Evolutionary conservation across 257 asterid genomes (phyloP).

Genomic region (Craterostigma plantagineum): DNA sequence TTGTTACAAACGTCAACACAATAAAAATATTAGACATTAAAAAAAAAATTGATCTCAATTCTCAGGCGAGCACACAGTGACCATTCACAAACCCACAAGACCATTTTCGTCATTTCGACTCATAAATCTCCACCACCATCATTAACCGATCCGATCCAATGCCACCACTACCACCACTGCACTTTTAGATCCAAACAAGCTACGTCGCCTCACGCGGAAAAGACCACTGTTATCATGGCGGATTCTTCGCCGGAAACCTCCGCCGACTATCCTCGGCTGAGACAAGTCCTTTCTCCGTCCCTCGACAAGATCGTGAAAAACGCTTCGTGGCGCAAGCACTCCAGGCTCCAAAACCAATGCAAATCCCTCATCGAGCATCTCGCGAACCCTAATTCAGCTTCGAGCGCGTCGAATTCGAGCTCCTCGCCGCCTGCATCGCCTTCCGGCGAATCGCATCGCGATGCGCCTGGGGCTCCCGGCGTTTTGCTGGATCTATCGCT

Average conservation of each 20-base stretch:
- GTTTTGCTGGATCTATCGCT: constrained; percentile 62
- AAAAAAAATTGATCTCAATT: too few species aligned
- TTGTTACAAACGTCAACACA: too few species aligned
- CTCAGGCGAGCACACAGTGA: too few species aligned
- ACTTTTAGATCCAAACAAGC: too few species aligned
- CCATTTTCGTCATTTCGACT: too few species aligned
- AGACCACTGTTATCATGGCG: too few species aligned
- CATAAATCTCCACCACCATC: too few species aligned
- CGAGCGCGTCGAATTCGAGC: constrained; percentile 10
- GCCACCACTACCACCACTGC: too few species aligned
- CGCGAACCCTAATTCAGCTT: constrained; percentile 31
- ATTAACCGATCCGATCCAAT: too few species aligned
- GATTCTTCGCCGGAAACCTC: constrained; percentile 40
- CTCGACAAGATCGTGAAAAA: constrained; percentile 74
- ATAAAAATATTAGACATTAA: too few species aligned
- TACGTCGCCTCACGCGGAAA: too few species aligned
- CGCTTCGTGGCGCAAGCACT: constrained; percentile 92
- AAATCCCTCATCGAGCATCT: constrained; percentile 72
- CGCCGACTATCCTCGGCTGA: constrained; percentile 94
- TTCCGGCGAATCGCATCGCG: constrained; percentile 31
- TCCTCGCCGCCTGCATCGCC: constrained; percentile 39
- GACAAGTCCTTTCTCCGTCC: constrained; percentile 52
- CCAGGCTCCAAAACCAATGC: constrained; percentile 76
- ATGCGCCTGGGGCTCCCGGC: constrained; percentile 38
- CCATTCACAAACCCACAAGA: too few species aligned